Conservation (phyloP, 192 early-diverging fungal genomes). For the Mortierella antarctica region DNA sequence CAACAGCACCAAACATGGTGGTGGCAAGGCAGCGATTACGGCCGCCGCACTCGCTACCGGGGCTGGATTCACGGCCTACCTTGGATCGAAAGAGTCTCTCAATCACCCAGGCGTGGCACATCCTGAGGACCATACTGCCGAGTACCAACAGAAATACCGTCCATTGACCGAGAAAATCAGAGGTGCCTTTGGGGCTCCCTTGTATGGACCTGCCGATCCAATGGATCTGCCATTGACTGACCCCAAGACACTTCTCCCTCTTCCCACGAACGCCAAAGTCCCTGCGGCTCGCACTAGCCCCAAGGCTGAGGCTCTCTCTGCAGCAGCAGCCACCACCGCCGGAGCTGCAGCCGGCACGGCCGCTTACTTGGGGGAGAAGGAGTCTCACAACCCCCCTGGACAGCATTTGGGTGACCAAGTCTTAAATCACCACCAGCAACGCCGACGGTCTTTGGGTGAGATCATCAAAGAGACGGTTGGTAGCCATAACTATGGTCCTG, state of each 20-base stretch:
- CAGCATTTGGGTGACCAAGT: neutral
- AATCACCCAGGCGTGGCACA: neutral
- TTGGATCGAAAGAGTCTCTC: neutral
- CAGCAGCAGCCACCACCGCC: neutral
- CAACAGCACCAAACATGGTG: no score
- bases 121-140: neutral
- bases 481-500: neutral
- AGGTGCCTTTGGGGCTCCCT: neutral
- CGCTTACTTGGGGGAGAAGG: no score
- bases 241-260: constrained; percentile 11
- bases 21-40: no score
- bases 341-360: neutral
- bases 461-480: neutral
- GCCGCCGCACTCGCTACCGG: no score
- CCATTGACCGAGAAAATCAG: constrained; percentile 1
- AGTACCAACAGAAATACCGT: neutral
- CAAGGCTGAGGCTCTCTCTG: neutral
- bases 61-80: neutral
- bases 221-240: constrained; percentile 6
- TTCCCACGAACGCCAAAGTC: neutral
- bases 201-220: constrained; percentile 22
- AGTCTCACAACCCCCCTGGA: no score
- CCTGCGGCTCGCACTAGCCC: neutral
- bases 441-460: no score
- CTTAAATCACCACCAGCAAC: neutral